phyloP scores from a whole-genome alignment of 495 filamentous ascomycete species.

The Hypoxylon subgilvum region DNA sequence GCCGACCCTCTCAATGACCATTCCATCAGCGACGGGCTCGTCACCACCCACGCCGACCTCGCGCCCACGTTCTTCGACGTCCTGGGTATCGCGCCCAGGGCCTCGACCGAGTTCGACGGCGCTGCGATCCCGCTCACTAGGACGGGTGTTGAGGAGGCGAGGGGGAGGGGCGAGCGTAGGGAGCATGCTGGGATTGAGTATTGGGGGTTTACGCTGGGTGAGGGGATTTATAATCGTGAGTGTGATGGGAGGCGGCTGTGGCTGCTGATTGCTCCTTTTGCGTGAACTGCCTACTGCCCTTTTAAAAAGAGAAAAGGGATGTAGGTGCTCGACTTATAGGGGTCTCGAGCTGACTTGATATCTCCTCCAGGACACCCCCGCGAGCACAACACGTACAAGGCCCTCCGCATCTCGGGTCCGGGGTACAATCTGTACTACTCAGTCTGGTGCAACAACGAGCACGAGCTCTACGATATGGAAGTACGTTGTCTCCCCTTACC shows the following conservation, averaged over 20 bases:
- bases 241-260: background rate
- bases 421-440: conserved; percentile 65
- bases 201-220: conserved; percentile 58
- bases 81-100: conserved; percentile 51
- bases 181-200: conserved; percentile 69
- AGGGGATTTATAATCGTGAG: conserved; percentile 48
- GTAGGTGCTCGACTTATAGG: background rate
- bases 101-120: conserved; percentile 65
- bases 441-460: conserved; percentile 67
- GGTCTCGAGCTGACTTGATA: background rate
- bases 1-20: conserved; percentile 54
- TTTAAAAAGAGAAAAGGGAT: no score
- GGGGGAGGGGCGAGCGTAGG: conserved; percentile 37
- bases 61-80: conserved; percentile 66
- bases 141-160: conserved; percentile 4
- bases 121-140: conserved; percentile 54
- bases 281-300: no score
- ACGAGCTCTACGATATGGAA: conserved; percentile 64
- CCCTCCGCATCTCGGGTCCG: conserved; percentile 55
- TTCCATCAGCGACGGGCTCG: conserved; percentile 48
- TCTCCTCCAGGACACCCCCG: conserved; percentile 15
- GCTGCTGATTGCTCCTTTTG: no score
- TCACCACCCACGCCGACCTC: conserved; percentile 70
- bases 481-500: conserved; percentile 38
- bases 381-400: conserved; percentile 63